These are phyloP conservation scores for Chondrus crispus DNA, from an alignment of 23 red algal genomes.

Conservation along the genomic window DNA sequence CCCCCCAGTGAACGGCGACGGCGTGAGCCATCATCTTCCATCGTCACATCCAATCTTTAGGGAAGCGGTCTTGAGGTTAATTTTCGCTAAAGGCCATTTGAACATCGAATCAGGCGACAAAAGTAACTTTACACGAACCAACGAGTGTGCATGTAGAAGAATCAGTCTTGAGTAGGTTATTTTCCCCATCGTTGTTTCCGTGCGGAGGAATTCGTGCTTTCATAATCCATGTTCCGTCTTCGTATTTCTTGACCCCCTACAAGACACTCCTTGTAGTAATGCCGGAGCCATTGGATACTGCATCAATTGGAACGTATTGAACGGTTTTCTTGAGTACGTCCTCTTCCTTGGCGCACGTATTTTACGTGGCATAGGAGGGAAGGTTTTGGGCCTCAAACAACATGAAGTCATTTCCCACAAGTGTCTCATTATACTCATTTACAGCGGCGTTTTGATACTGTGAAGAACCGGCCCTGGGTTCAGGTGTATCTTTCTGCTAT, in stretches of 20 bases:
- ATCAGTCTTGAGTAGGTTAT: background rate
- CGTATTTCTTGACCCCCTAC: background rate
- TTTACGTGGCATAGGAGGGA: background rate
- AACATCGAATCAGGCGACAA: background rate
- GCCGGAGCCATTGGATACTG: background rate
- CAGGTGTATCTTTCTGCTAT: background rate
- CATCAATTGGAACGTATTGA: background rate
- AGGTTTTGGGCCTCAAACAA: background rate
- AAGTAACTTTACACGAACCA: background rate
- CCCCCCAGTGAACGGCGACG: too few species aligned
- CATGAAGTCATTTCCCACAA: background rate
- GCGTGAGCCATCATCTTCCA: too few species aligned
- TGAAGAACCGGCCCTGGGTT: background rate
- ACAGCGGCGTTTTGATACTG: background rate
- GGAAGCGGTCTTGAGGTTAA: background rate
- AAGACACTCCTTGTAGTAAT: background rate
- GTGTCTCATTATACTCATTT: background rate
- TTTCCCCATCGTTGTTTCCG: background rate
- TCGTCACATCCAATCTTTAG: too few species aligned
- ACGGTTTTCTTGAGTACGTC: slow-evolving; percentile 4
- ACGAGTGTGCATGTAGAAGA: background rate
- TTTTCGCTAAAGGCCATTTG: background rate
- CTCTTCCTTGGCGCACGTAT: background rate
- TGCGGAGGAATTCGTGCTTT: background rate
- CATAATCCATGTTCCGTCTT: background rate